A percentile compares a stretch with the other conserved stretches of the same genome.
Evolutionary conservation across 2,329 filamentous ascomycete species (phyloP).

Genomic region (Nannizziopsis arthrosporioides): DNA sequence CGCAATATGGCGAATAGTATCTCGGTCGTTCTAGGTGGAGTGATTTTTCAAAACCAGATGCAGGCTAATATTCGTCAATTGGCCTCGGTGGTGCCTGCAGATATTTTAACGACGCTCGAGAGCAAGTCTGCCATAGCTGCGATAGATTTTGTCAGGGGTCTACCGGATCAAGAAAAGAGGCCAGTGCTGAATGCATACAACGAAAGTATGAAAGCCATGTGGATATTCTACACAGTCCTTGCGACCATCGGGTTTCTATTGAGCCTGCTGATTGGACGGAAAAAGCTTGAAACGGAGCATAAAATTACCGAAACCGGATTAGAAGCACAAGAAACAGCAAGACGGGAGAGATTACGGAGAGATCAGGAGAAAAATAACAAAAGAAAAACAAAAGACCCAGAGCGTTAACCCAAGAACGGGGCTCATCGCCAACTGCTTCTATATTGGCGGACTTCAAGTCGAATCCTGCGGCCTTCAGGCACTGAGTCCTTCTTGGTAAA

Average conservation of each 20-base stretch:
- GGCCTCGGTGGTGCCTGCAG: slow-evolving; percentile 3
- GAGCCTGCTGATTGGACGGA: slow-evolving; percentile 30
- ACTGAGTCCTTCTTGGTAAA: too few relatives aligned
- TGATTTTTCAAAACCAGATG: slow-evolving; percentile 35
- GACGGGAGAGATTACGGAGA: slow-evolving; percentile 25
- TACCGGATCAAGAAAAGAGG: slow-evolving; percentile 24
- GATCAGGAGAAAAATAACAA: slow-evolving; percentile 17
- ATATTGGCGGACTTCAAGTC: too few relatives aligned
- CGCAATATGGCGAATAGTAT: slow-evolving; percentile 48
- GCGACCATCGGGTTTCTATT: slow-evolving; percentile 29
- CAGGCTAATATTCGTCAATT: slow-evolving; percentile 8
- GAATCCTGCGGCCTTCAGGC: too few relatives aligned
- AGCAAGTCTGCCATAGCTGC: slow-evolving; percentile 27
- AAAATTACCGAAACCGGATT: slow-evolving; percentile 37
- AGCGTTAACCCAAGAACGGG: neutral
- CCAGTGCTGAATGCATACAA: slow-evolving; percentile 35
- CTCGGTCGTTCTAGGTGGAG: slow-evolving; percentile 48
- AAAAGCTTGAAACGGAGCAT: slow-evolving; percentile 32
- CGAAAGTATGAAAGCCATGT: slow-evolving; percentile 37
- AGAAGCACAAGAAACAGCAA: slow-evolving; percentile 33
- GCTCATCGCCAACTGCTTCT: neutral
- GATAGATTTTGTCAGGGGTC: slow-evolving; percentile 24
- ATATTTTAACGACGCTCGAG: neutral
- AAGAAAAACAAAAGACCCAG: slow-evolving; percentile 9
- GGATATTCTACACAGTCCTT: slow-evolving; percentile 39